Conservation (phyloP, 768 basidiomycete genomes). For the Collybia mongolica region DNA sequence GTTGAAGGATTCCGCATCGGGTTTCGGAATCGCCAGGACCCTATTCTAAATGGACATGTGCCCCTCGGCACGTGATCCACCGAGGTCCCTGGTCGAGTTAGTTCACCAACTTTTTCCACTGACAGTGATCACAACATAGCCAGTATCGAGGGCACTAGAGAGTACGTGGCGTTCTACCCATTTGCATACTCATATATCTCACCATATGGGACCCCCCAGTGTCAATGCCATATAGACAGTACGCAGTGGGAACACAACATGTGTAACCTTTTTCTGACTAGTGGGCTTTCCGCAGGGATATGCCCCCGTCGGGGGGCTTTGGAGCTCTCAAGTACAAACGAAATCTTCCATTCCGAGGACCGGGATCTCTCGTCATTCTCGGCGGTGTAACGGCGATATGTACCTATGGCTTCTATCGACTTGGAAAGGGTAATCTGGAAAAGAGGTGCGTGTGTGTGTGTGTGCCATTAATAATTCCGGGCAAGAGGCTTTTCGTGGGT, state of each 20-base stretch:
- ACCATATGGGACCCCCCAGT: conserved; percentile 31
- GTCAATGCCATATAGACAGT: conserved; percentile 67
- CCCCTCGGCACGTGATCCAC: conserved; percentile 1
- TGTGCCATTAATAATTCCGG: conserved; percentile 19
- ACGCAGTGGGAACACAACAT: conserved; percentile 26
- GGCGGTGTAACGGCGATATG: conserved; percentile 85
- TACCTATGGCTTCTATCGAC: conserved; percentile 87
- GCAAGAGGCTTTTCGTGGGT: conserved; percentile 27
- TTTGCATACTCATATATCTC: conserved; percentile 7
- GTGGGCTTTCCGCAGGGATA: conserved; percentile 62
- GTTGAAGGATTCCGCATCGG: no score
- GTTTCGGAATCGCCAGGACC: no score
- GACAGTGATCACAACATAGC: conserved; percentile 2
- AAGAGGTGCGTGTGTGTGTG: conserved; percentile 75
- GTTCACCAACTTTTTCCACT: conserved; percentile 1
- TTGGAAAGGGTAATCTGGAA: conserved; percentile 90
- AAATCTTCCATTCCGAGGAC: conserved; percentile 88
- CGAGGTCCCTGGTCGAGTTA: background rate
- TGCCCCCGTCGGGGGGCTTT: conserved; percentile 94
- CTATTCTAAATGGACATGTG: background rate
- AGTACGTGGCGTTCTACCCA: conserved; percentile 12
- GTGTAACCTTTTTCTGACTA: conserved; percentile 19
- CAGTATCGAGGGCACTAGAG: background rate
- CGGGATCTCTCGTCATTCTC: conserved; percentile 82
- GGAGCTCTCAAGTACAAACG: conserved; percentile 93